phyloP scores from a whole-genome alignment of 2,329 filamentous ascomycete species.

The Ceratocystis huliohia region DNA sequence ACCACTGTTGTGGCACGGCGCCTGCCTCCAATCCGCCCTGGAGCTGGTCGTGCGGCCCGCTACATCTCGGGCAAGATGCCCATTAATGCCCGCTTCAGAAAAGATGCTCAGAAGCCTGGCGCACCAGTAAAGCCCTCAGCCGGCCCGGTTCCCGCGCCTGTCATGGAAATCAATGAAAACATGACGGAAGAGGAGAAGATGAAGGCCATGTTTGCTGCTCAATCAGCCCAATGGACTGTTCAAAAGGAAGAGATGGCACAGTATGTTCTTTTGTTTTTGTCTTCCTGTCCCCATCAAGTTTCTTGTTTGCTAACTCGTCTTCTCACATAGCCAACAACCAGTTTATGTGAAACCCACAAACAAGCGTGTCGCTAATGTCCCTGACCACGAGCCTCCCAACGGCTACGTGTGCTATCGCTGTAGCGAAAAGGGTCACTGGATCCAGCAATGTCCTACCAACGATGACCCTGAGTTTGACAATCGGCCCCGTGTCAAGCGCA shows the following conservation, averaged over 20 bases:
- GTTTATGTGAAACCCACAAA: slow-evolving; percentile 42
- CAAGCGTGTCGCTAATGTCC: slow-evolving; percentile 63
- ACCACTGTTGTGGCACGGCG: slow-evolving; percentile 85
- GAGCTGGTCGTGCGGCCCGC: slow-evolving; percentile 78
- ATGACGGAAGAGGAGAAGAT: slow-evolving; percentile 92
- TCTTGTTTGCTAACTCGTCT: slow-evolving; percentile 27
- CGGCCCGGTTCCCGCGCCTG: slow-evolving; percentile 40
- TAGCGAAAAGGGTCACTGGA: slow-evolving; percentile 98
- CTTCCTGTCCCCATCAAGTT: slow-evolving; percentile 13
- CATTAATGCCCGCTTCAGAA: slow-evolving; percentile 19
- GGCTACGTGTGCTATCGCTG: slow-evolving; percentile 96
- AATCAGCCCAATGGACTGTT: slow-evolving; percentile 82
- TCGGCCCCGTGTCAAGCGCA: slow-evolving; percentile 83
- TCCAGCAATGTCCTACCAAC: slow-evolving; percentile 95
- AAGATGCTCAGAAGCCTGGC: slow-evolving; percentile 61
- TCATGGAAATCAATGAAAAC: slow-evolving; percentile 58
- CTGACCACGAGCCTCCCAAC: slow-evolving; percentile 82
- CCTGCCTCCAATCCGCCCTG: slow-evolving; percentile 69
- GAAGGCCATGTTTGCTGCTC: slow-evolving; percentile 79
- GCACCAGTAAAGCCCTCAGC: slow-evolving; percentile 57
- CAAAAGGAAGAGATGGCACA: slow-evolving; percentile 89
- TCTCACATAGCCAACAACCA: slow-evolving; percentile 42
- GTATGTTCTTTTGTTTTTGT: slow-evolving; percentile 34
- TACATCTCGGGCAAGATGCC: slow-evolving; percentile 97
- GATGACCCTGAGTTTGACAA: slow-evolving; percentile 94